Evolutionary conservation across 352 stramenopile genomes (phyloP), one percentile per base, ranked within the genome.

Genomic region (Globisporangium perplexum): DNA sequence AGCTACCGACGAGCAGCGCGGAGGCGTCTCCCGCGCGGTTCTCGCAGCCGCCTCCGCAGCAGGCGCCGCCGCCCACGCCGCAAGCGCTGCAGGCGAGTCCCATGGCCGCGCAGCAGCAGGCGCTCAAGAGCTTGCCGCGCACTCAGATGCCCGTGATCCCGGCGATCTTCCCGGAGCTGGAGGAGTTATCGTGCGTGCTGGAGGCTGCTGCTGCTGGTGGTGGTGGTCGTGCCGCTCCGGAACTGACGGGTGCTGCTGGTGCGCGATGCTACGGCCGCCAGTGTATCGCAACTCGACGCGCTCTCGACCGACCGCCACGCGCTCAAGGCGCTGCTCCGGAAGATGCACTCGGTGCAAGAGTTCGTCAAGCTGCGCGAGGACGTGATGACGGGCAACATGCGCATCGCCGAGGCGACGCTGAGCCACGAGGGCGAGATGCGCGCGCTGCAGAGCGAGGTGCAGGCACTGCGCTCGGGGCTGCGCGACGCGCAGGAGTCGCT

Each of bases 91-190:
- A 43, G 39, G n/a, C 41, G 41, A 26, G n/a, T 24, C 41, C 41
- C 11, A 20, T n/a, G n/a, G 11, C n/a, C n/a, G 23, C 7, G 8
- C 48, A 52, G 26, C 69, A 68, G 22, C 68, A 71, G 30, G 57
- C 72, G 28, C 57, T 74, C 11, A 66, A 72, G 50, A 65, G 43
- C 31, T 57, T 88, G 30, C 77, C 85, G 45, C 80, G 75, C 11
- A 86, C 80, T 0, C 80, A 91, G 45, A 82, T 91, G 69, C 83
- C 83, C 0, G 70, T 75, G 24, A 91, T 90, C 46, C 83, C 83
- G 35, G 58, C 81, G 22, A 72, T 83, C 24, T 88, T 90, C 44
- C 77, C 77, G 0, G 79, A 86, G 44, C 71, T 93, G 4, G 80
- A 93, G 55, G 74, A 89, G 47, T 60, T 93, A 2, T 86, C 77